A percentile compares a stretch with the other conserved stretches of the same genome.
phyloP scores from a whole-genome alignment of 1,284 basidiomycete species.

The Apiotrichum montevideense region DNA sequence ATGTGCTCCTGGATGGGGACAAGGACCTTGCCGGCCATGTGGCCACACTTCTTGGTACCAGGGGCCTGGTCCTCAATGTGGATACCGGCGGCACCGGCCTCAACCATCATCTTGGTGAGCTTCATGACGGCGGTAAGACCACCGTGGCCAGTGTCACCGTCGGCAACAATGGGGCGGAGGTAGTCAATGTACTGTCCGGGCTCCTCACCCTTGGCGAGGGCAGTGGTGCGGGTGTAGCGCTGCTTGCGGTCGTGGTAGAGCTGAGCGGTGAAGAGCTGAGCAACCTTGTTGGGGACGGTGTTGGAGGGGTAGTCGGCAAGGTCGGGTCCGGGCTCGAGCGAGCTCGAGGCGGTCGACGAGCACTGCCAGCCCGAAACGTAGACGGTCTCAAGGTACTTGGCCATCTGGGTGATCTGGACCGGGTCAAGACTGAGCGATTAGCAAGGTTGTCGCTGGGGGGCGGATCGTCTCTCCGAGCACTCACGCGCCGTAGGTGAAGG shows the following conservation, averaged over 20 bases:
- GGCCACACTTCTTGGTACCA: conserved; percentile 54
- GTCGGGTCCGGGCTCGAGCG: conserved; percentile 97
- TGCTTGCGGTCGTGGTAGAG: conserved; percentile 60
- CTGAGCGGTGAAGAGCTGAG: conserved; percentile 59
- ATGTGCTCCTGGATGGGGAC: conserved; percentile 68
- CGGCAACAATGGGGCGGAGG: conserved; percentile 85
- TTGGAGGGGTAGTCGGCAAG: conserved; percentile 69
- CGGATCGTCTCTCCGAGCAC: conserved; percentile 43
- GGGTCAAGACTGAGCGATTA: conserved; percentile 69
- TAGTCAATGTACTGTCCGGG: conserved; percentile 61
- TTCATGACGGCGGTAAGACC: conserved; percentile 95
- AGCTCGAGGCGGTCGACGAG: conserved; percentile 77
- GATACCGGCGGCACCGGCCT: conserved; percentile 64
- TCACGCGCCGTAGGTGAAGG: conserved; percentile 82
- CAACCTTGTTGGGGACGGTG: conserved; percentile 60
- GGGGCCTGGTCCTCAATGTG: conserved; percentile 74
- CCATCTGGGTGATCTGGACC: conserved; percentile 94
- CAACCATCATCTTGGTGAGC: conserved; percentile 72
- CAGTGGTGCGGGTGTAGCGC: conserved; percentile 56
- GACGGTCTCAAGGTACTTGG: conserved; percentile 83
- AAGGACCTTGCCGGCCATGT: conserved; percentile 66
- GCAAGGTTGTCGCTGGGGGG: not conserved
- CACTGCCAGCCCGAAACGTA: conserved; percentile 97
- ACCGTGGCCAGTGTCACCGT: conserved; percentile 70
- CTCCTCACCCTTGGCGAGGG: conserved; percentile 50